Evolutionary conservation across 306 rosid genomes (phyloP), one percentile per base, ranked within the genome.

Genomic region (Notholithocarpus densiflorus): DNA sequence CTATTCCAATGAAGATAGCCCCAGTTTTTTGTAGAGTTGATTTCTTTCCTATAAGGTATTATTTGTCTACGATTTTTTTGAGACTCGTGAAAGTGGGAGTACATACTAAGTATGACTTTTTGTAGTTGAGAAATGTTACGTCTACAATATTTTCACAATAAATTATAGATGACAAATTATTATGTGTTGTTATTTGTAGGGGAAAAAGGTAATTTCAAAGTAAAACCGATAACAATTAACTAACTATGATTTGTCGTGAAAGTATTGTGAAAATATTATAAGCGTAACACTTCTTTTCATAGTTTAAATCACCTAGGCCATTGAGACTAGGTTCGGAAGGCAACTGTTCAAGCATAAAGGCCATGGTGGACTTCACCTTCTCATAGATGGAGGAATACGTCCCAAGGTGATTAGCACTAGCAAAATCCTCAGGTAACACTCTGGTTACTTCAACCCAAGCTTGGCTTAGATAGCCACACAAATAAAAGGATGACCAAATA

Each of bases 281-380:
- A 0, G 1, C 3, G 2, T 8, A 40, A 40, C 11, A 8, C 3
- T 3, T 10, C 0, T 12, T 1, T 59, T 11, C 18, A 11, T 10
- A 23, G 11, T 10, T 23, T 4, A 17, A 59, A 20, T 1, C 12
- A 59, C 9, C 65, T 77, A 75, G 75, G 55, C 52, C n/a, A 45
- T 72, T 40, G 3, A 11, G 87, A 51, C 87, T 75, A 3, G 81
- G 87, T 34, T 80, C 86, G 8, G 81, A 83, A n/a, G 81, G 78
- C 14, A 83, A 70, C 27, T 71, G 75, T 54, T 71, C 34, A 48
- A 83, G 81, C 87, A 81, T 79, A 56, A 45, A 83, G 15, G 79
- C 72, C 87, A 83, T 64, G 71, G 71, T 64, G 69, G 15, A 23
- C 71, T 54, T 71, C 6, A 57, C 80, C 75, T 62, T 83, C 72